These are phyloP conservation scores for Pseudocercospora fijiensis DNA, from an alignment of 2,329 filamentous ascomycete species.

Conservation along the genomic window DNA sequence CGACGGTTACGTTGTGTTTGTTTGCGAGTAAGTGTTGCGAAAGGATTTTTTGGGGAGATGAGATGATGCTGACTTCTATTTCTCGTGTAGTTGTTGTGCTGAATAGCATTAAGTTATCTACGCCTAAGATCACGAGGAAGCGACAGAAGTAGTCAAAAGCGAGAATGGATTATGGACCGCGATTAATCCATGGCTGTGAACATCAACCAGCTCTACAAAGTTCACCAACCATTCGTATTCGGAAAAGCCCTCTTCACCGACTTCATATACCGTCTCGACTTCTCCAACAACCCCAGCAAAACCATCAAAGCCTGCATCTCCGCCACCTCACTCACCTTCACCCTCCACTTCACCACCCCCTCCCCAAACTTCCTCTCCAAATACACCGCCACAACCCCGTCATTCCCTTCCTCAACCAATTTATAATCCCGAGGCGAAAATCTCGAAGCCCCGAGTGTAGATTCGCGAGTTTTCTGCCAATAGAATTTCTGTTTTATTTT, in stretches of 20 bases:
- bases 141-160: neutral
- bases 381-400: constrained; percentile 24
- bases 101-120: neutral
- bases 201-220: no score
- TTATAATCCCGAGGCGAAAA: constrained; percentile 21
- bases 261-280: constrained; percentile 13
- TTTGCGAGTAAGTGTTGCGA: neutral
- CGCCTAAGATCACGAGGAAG: neutral
- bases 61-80: neutral
- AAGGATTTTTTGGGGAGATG: neutral
- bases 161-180: no score
- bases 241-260: constrained; percentile 5
- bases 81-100: neutral
- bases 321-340: constrained; percentile 13
- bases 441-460: constrained; percentile 20
- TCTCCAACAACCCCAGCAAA: constrained; percentile 21
- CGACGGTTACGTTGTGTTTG: neutral
- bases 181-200: no score
- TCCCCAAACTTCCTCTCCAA: constrained; percentile 15
- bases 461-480: constrained; percentile 21
- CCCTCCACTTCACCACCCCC: constrained; percentile 8
- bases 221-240: constrained; percentile 8
- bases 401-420: constrained; percentile 20
- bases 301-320: constrained; percentile 22
- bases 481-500: constrained; percentile 12